phyloP scores from a whole-genome alignment of 139 green algal genomes.

The Microglena sp. region DNA sequence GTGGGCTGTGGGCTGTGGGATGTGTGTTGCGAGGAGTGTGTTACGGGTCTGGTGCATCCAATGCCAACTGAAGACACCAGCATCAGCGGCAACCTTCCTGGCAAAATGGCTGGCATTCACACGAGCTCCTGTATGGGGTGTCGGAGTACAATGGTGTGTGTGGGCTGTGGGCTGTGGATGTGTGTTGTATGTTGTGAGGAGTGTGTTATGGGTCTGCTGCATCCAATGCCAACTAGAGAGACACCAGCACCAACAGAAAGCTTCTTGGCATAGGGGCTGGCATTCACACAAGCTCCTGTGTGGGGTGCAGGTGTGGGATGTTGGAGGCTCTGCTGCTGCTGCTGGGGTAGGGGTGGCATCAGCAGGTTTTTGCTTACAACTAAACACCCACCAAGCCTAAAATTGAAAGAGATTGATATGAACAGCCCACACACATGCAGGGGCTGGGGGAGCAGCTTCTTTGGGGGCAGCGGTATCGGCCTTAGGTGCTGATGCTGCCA shows the following conservation, averaged over 20 bases:
- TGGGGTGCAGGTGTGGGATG: not conserved
- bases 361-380: too few relatives aligned
- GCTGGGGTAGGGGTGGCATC: too few relatives aligned
- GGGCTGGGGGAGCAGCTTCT: slow-evolving; percentile 1
- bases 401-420: not conserved
- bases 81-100: slow-evolving; percentile 61
- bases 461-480: slow-evolving; percentile 9
- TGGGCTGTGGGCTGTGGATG: too few relatives aligned
- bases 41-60: slow-evolving; percentile 41
- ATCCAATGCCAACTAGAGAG: slow-evolving; percentile 37
- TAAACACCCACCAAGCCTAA: too few relatives aligned
- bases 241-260: slow-evolving; percentile 63
- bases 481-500: slow-evolving; percentile 5
- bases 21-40: not conserved
- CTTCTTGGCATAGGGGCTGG: slow-evolving; percentile 68
- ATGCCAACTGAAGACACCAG: slow-evolving; percentile 43
- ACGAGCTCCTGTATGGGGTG: slow-evolving; percentile 48
- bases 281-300: slow-evolving; percentile 47
- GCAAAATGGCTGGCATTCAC: slow-evolving; percentile 68
- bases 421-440: not conserved
- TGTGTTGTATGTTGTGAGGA: too few relatives aligned
- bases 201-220: slow-evolving; percentile 60
- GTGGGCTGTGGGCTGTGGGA: not conserved
- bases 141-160: too few relatives aligned
- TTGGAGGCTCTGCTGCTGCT: too few relatives aligned